Evolutionary conservation across 371 early-diverging fungal genomes (phyloP), one percentile per base, ranked within the genome.

Genomic region (Nematocida sp.): DNA sequence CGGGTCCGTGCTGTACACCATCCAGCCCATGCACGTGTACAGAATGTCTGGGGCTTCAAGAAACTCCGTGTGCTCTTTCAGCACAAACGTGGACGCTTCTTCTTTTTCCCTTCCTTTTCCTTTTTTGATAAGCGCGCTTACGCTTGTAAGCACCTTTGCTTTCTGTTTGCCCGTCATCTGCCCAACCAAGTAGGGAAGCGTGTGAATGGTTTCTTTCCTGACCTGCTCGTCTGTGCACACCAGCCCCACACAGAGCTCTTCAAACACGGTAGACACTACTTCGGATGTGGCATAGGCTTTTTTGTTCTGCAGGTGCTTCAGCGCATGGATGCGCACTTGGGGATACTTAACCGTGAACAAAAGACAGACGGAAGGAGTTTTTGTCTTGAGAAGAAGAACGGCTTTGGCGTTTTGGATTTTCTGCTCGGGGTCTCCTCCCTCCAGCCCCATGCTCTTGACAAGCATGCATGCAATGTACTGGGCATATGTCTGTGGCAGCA

Each of bases 181-280:
- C 8, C 46, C 25, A 23, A 58, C 23, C 3, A 67, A 19, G 17
- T 17, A 19, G 25, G 7, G 8, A 7, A 67, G 29, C 23, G 60
- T 23, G 4, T 21, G 45, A 2, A 82, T 64, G 13, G 82, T 80
- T 56, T 76, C 77, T 40, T 29, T 49, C 29, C 57, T 58, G 1
- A 82, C 52, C 8, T 48, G 34, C 45, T 76, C 67, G n/a, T 81
- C 80, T 8, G 64, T 82, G 19, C 63, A 45, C 36, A 67, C 51
- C 19, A 82, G 50, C 4, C 82, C 82, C 38, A 77, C 43, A 7
- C 32, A 50, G 1, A 82, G 27, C 19, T 77, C 64, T 13, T 63
- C 45, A 38, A 66, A 43, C n/a, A 36, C 27, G 0, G 25, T 40
- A 66, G 67, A 58, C 19, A 77, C 34, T 17, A 37, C 27, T 17